Conservation (phyloP, 805 yeast species). For the Lipomyces sp. region DNA sequence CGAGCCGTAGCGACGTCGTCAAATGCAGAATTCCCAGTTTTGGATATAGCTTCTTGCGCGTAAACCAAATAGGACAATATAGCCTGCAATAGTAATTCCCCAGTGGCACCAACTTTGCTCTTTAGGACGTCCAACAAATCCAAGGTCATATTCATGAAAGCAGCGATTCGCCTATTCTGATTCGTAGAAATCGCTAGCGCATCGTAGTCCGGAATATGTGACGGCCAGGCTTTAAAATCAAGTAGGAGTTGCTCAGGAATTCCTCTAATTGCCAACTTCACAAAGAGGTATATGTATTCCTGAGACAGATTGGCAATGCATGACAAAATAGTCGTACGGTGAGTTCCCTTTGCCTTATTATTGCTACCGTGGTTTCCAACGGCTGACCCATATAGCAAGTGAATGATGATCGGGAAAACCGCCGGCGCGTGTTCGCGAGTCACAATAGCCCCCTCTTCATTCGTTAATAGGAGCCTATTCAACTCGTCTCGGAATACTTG, state of each 20-base stretch:
- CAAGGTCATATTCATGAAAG: conserved; percentile 31
- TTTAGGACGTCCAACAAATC: conserved; percentile 22
- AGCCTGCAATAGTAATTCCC: conserved; percentile 8
- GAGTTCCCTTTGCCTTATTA: conserved; percentile 68
- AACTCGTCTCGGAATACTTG: conserved; percentile 82
- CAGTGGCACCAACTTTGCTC: conserved; percentile 11
- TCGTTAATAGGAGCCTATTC: conserved; percentile 54
- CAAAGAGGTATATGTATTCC: conserved; percentile 53
- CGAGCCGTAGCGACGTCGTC: conserved; percentile 48
- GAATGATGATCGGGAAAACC: conserved; percentile 67
- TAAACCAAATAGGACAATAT: conserved; percentile 20
- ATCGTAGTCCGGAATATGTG: conserved; percentile 2
- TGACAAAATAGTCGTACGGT: conserved; percentile 67
- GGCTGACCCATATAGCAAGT: conserved; percentile 80
- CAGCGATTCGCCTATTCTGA: conserved; percentile 22
- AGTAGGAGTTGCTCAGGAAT: conserved; percentile 14
- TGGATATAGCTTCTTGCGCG: conserved; percentile 8
- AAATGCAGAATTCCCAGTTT: background rate
- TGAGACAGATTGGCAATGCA: conserved; percentile 57
- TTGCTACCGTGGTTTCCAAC: conserved; percentile 39
- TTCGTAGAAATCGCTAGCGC: conserved; percentile 6
- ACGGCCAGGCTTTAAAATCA: conserved; percentile 1
- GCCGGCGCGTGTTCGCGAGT: conserved; percentile 57
- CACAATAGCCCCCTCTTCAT: conserved; percentile 48
- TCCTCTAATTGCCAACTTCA: conserved; percentile 41